These are phyloP conservation scores for Cupressus sempervirens DNA, from an alignment of 75 land plant species.

Conservation along the genomic window DNA sequence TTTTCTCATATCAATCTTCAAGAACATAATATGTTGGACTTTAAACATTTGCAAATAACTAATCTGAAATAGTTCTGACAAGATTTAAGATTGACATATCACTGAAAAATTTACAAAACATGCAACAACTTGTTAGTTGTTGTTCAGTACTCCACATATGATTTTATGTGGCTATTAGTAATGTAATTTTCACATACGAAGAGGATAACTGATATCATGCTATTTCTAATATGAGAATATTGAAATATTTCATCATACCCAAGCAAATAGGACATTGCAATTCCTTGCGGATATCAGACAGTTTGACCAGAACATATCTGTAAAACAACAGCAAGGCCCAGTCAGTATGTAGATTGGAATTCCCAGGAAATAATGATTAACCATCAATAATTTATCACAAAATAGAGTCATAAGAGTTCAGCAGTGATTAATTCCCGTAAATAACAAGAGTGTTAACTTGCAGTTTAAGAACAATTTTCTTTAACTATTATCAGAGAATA, in stretches of 20 bases:
- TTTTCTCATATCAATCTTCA: neutral
- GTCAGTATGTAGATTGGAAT: neutral
- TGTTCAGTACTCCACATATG: neutral
- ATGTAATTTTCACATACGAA: neutral
- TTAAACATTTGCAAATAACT: neutral
- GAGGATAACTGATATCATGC: neutral
- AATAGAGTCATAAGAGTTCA: neutral
- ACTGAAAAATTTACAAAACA: neutral
- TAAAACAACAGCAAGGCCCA: neutral
- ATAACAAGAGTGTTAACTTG: neutral
- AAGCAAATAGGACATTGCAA: conserved; percentile 63
- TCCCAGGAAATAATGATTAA: neutral
- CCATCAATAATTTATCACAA: neutral
- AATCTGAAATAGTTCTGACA: neutral
- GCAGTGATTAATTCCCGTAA: neutral
- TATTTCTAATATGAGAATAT: neutral
- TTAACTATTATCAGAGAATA: neutral
- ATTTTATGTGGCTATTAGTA: neutral
- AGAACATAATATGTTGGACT: no score
- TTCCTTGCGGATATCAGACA: conserved; percentile 56
- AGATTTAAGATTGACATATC: neutral
- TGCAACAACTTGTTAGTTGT: neutral
- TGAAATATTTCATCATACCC: conserved; percentile 22
- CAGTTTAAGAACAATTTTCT: neutral
- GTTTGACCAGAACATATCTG: conserved; percentile 39